Percentiles rank a stretch among this genome's conserved stretches.
Conservation (phyloP, 2,329 filamentous ascomycete species). For the Trichoderma atroviride region DNA sequence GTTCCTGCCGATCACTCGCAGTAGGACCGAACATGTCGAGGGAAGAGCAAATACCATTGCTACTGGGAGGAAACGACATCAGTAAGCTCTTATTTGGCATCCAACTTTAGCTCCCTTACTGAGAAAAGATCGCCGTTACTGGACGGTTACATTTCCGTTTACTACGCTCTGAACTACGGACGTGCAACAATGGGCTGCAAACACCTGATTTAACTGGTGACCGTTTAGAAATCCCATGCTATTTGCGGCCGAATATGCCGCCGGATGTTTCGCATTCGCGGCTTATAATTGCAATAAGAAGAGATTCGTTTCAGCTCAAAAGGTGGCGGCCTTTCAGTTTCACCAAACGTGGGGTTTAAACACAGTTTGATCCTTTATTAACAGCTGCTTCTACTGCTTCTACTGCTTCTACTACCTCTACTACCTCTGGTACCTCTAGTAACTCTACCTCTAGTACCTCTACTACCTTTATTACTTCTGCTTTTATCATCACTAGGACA, state of each 20-base stretch:
- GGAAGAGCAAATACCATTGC: background rate
- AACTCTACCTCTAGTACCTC: too few relatives aligned
- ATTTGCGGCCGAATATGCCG: background rate
- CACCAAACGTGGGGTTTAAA: background rate
- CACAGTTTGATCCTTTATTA: background rate
- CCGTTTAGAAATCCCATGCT: background rate
- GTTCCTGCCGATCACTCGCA: background rate
- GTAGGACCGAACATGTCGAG: background rate
- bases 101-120: background rate
- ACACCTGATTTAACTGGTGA: background rate
- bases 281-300: background rate
- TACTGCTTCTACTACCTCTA: too few relatives aligned
- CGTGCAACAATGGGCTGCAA: background rate
- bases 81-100: background rate
- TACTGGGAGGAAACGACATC: background rate
- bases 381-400: background rate
- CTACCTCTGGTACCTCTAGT: too few relatives aligned
- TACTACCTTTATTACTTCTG: too few relatives aligned
- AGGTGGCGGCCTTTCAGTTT: background rate
- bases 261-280: background rate
- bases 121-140: background rate
- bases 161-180: background rate
- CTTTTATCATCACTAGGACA: too few relatives aligned
- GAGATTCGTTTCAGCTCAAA: background rate
- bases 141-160: background rate